Percentiles rank a stretch among this genome's conserved stretches.
Conservation (phyloP, 169 alveolate species). For the Plasmodium cynomolgi region DNA sequence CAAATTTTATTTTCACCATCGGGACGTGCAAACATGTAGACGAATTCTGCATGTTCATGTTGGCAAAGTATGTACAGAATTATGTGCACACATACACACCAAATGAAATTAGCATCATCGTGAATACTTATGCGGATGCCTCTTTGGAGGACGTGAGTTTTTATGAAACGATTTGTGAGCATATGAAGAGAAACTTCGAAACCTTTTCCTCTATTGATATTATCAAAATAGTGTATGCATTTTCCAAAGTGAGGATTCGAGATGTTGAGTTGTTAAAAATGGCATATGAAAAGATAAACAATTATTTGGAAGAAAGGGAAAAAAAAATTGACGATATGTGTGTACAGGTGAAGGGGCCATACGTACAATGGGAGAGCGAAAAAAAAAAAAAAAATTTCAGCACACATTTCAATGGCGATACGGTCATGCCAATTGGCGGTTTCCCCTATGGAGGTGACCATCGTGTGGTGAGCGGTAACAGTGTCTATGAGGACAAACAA, state of each 20-base stretch:
- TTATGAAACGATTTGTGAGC: slow-evolving; percentile 69
- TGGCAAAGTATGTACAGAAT: slow-evolving; percentile 72
- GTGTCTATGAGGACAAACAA: not conserved
- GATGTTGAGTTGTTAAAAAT: slow-evolving; percentile 39
- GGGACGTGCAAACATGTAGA: slow-evolving; percentile 72
- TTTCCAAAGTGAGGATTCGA: slow-evolving; percentile 66
- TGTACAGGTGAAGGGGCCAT: not conserved
- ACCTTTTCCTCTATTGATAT: slow-evolving; percentile 47
- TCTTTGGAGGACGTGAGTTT: slow-evolving; percentile 70
- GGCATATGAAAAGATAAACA: slow-evolving; percentile 48
- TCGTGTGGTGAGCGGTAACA: not conserved
- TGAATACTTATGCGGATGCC: slow-evolving; percentile 73
- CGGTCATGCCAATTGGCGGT: not conserved
- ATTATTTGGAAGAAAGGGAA: slow-evolving; percentile 43
- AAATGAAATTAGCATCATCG: slow-evolving; percentile 51
- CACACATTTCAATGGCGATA: not conserved
- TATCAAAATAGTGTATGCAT: slow-evolving; percentile 46
- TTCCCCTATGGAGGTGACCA: not conserved
- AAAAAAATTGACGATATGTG: not conserved
- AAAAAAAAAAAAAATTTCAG: not conserved
- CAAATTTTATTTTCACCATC: slow-evolving; percentile 70
- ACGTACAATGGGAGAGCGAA: not conserved
- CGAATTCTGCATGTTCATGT: slow-evolving; percentile 74
- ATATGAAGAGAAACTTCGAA: slow-evolving; percentile 24
- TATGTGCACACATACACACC: slow-evolving; percentile 21